phyloP scores from a whole-genome alignment of 352 stramenopile genomes.

The Phytophthora citrophthora region DNA sequence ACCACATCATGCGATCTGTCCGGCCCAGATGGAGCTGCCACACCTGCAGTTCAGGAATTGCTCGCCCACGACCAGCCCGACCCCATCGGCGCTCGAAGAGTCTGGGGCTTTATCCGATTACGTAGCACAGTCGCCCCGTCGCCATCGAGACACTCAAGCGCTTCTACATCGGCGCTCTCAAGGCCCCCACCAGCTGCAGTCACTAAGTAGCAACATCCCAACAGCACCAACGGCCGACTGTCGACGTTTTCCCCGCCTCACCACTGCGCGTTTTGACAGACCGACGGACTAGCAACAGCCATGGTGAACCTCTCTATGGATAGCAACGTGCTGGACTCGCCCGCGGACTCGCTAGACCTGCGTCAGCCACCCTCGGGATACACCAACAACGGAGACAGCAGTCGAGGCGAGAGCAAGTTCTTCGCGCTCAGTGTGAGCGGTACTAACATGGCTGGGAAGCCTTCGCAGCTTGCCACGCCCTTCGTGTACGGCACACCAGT shows the following conservation, averaged over 20 bases:
- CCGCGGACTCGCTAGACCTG: constrained; percentile 39
- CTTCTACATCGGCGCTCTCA: constrained; percentile 31
- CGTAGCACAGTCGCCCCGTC: constrained; percentile 22
- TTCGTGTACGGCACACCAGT: constrained; percentile 82
- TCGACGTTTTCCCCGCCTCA: constrained; percentile 10
- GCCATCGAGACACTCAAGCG: constrained; percentile 22
- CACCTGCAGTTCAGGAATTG: constrained; percentile 28
- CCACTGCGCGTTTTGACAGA: constrained; percentile 9
- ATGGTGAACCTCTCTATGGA: constrained; percentile 61
- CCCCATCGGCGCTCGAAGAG: neutral
- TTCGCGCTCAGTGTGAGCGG: constrained; percentile 74
- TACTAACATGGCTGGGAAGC: constrained; percentile 49
- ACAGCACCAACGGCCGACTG: neutral
- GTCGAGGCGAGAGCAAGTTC: constrained; percentile 67
- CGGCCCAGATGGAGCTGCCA: constrained; percentile 7
- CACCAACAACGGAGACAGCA: constrained; percentile 37
- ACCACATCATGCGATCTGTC: constrained; percentile 24
- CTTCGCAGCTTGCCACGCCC: constrained; percentile 59
- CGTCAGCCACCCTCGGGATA: constrained; percentile 30
- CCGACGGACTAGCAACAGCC: constrained; percentile 1
- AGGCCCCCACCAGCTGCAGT: constrained; percentile 3
- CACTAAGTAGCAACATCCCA: constrained; percentile 3
- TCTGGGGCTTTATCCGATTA: constrained; percentile 24
- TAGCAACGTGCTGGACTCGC: constrained; percentile 48
- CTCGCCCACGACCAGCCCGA: constrained; percentile 13